These are phyloP conservation scores for Pichia exigua DNA, from an alignment of 805 yeast genomes.

Conservation along the genomic window DNA sequence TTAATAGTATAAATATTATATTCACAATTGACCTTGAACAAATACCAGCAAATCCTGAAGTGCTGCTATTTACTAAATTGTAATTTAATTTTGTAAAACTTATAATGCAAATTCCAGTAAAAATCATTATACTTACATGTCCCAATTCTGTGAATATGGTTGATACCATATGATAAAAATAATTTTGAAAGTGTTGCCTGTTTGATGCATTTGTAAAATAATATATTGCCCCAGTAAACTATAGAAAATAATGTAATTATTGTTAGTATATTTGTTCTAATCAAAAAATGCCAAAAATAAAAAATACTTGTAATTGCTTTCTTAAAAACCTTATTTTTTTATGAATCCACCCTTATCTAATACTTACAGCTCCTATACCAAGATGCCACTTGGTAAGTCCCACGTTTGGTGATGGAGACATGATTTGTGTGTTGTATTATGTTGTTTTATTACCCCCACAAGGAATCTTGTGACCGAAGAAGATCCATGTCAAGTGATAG, in stretches of 20 bases:
- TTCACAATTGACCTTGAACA: conserved; percentile 13
- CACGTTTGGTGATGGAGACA: neutral
- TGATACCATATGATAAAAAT: conserved; percentile 8
- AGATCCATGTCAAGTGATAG: neutral
- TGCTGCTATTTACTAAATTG: neutral
- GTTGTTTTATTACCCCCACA: neutral
- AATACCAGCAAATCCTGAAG: conserved; percentile 6
- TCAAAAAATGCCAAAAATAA: neutral
- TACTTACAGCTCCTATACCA: conserved; percentile 17
- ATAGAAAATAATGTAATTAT: neutral
- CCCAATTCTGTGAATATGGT: conserved; percentile 6
- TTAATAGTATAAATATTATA: conserved; percentile 11
- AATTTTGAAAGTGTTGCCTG: conserved; percentile 9
- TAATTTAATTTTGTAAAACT: conserved; percentile 7
- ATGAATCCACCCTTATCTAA: neutral
- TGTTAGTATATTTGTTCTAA: neutral
- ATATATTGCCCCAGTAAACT: conserved; percentile 14
- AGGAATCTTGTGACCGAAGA: neutral
- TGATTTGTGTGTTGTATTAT: neutral
- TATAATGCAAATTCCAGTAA: conserved; percentile 6
- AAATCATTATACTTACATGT: conserved; percentile 5
- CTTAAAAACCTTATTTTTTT: neutral
- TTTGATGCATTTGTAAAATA: conserved; percentile 12
- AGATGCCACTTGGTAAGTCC: conserved; percentile 22
- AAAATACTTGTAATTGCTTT: neutral